Conservation (phyloP, 768 basidiomycete species). For the Lanmaoa pseudosensibilis region DNA sequence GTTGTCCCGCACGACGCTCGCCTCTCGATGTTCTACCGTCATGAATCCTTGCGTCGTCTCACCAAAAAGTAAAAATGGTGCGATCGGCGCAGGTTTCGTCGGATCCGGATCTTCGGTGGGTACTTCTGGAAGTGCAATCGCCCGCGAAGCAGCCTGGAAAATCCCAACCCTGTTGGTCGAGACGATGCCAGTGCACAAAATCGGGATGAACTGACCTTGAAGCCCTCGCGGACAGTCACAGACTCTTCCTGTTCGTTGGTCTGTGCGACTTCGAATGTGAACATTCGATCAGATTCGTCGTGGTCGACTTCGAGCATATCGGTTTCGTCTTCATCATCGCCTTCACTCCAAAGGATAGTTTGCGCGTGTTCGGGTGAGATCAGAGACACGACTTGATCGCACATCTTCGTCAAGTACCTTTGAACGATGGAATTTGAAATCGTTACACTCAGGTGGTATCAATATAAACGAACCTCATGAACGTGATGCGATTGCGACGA, state of each 20-base stretch:
- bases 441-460: not conserved
- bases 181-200: not conserved
- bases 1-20: conserved; percentile 2
- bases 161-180: not conserved
- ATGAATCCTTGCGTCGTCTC: conserved; percentile 45
- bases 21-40: conserved; percentile 28
- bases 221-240: conserved; percentile 44
- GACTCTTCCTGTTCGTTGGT: conserved; percentile 57
- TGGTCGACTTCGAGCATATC: conserved; percentile 35
- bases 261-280: conserved; percentile 54
- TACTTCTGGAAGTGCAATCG: conserved; percentile 11
- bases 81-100: conserved; percentile 4
- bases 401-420: conserved; percentile 60
- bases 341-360: conserved; percentile 46
- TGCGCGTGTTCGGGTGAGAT: conserved; percentile 49
- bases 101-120: conserved; percentile 4
- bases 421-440: not conserved
- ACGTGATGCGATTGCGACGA: conserved; percentile 54
- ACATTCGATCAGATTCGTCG: conserved; percentile 46
- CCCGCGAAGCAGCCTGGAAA: conserved; percentile 10
- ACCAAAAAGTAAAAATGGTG: conserved; percentile 37
- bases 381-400: conserved; percentile 54
- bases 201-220: conserved; percentile 37
- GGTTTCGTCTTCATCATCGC: conserved; percentile 31
- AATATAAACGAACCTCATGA: conserved; percentile 50